Conservation (phyloP, 2,329 filamentous ascomycete genomes). For the Phaeosphaeria sp. region DNA sequence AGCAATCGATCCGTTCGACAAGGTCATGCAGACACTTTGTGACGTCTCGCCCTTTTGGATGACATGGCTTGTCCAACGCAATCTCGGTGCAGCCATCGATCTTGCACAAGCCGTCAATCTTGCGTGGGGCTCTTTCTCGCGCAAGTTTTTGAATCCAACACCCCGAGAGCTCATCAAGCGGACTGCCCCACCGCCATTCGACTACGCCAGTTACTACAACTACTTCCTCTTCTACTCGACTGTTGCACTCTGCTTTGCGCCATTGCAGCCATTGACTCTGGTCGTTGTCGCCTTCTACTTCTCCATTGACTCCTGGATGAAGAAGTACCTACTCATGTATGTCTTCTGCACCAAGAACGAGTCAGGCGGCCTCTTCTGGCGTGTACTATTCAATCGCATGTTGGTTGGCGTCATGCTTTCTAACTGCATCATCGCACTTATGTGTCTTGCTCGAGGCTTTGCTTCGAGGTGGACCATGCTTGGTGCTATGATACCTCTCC, state of each 20-base stretch:
- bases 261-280: slow-evolving; percentile 85
- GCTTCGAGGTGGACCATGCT: slow-evolving; percentile 61
- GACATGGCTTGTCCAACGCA: slow-evolving; percentile 76
- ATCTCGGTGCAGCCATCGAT: slow-evolving; percentile 91
- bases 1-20: slow-evolving; percentile 66
- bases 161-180: slow-evolving; percentile 90
- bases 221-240: slow-evolving; percentile 96
- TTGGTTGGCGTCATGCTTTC: slow-evolving; percentile 81
- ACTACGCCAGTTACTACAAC: slow-evolving; percentile 97
- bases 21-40: slow-evolving; percentile 77
- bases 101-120: slow-evolving; percentile 87
- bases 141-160: slow-evolving; percentile 85
- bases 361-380: slow-evolving; percentile 92
- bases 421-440: slow-evolving; percentile 78
- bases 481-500: slow-evolving; percentile 73
- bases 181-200: slow-evolving; percentile 89
- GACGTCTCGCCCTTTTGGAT: slow-evolving; percentile 91
- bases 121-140: slow-evolving; percentile 81
- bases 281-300: slow-evolving; percentile 91
- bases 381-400: slow-evolving; percentile 89
- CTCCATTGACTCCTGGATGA: slow-evolving; percentile 81
- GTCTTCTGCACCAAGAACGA: slow-evolving; percentile 97
- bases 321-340: slow-evolving; percentile 94
- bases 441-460: slow-evolving; percentile 71
- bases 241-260: slow-evolving; percentile 82